phyloP scores from a whole-genome alignment of 1,139 yeast genomes.

The Taiozyma sp. region DNA sequence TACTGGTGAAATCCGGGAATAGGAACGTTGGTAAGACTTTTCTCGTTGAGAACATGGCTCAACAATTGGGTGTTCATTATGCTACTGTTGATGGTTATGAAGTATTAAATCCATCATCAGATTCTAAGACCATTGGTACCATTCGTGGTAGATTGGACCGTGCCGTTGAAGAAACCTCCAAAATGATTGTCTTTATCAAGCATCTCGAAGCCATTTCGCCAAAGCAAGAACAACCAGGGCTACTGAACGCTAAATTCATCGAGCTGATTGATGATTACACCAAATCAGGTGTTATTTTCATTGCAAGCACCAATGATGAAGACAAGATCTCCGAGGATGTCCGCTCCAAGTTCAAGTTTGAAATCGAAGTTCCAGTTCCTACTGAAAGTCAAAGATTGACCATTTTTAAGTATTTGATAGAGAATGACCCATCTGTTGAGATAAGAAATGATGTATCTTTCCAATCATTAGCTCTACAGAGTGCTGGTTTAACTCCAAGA shows the following conservation, averaged over 20 bases:
- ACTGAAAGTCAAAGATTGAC: slow-evolving; percentile 64
- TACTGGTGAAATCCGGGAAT: slow-evolving; percentile 63
- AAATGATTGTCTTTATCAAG: slow-evolving; percentile 51
- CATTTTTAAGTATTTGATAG: slow-evolving; percentile 52
- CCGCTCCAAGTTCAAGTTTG: slow-evolving; percentile 71
- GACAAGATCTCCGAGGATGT: slow-evolving; percentile 67
- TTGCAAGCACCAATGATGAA: slow-evolving; percentile 68
- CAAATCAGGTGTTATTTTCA: slow-evolving; percentile 42
- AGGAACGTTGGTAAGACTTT: slow-evolving; percentile 80
- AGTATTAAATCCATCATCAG: slow-evolving; percentile 63
- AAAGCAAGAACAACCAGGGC: slow-evolving; percentile 51
- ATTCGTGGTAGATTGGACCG: slow-evolving; percentile 75
- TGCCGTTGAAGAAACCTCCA: slow-evolving; percentile 38
- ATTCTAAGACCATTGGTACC: slow-evolving; percentile 73
- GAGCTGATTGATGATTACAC: slow-evolving; percentile 57
- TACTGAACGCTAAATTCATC: slow-evolving; percentile 55
- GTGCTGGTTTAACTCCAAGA: slow-evolving; percentile 90
- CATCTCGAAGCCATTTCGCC: slow-evolving; percentile 76
- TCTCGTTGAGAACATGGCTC: slow-evolving; percentile 50
- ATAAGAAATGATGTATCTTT: slow-evolving; percentile 52
- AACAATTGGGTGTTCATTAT: slow-evolving; percentile 62
- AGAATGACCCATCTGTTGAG: slow-evolving; percentile 18
- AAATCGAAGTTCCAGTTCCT: slow-evolving; percentile 73
- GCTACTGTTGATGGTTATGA: slow-evolving; percentile 68
- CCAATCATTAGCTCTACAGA: slow-evolving; percentile 66